These are phyloP conservation scores for Calonectria crousiana DNA, from an alignment of 2,329 filamentous ascomycete species.

Conservation along the genomic window DNA sequence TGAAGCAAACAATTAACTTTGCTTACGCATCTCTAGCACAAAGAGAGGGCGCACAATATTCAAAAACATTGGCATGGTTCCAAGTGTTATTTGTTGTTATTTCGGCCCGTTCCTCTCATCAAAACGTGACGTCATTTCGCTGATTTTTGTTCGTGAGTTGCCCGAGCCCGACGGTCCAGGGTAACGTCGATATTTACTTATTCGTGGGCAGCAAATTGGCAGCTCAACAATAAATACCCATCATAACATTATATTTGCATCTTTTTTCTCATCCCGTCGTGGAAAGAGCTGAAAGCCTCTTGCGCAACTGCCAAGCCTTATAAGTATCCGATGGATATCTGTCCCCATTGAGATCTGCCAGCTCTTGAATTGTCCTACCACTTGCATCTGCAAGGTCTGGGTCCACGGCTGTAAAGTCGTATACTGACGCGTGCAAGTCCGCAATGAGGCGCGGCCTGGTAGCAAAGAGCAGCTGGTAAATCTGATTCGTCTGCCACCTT, in stretches of 20 bases:
- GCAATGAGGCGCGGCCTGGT: slow-evolving; percentile 9
- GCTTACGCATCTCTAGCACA: not conserved
- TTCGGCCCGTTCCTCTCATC: not conserved
- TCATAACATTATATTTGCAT: too few species aligned
- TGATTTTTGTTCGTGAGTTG: not conserved
- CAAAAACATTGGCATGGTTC: not conserved
- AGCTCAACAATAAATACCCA: too few species aligned
- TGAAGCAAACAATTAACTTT: not conserved
- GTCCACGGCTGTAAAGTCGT: not conserved
- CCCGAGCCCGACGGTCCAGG: not conserved
- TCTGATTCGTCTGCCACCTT: slow-evolving; percentile 15
- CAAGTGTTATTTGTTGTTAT: not conserved
- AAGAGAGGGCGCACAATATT: not conserved
- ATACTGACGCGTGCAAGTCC: slow-evolving; percentile 1
- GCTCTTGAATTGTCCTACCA: not conserved
- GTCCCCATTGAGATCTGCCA: not conserved
- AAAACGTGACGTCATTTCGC: not conserved
- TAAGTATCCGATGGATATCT: slow-evolving; percentile 15
- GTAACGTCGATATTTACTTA: not conserved
- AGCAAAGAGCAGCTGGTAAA: slow-evolving; percentile 23
- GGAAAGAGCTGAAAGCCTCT: too few species aligned
- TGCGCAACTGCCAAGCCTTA: not conserved
- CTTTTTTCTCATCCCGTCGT: too few species aligned
- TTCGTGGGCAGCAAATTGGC: not conserved
- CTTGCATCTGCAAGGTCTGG: not conserved